Percentiles rank a stretch among this genome's conserved stretches.
These are phyloP conservation scores for Neofusicoccum umdonicola DNA, from an alignment of 2,329 filamentous ascomycete species.

Conservation along the genomic window DNA sequence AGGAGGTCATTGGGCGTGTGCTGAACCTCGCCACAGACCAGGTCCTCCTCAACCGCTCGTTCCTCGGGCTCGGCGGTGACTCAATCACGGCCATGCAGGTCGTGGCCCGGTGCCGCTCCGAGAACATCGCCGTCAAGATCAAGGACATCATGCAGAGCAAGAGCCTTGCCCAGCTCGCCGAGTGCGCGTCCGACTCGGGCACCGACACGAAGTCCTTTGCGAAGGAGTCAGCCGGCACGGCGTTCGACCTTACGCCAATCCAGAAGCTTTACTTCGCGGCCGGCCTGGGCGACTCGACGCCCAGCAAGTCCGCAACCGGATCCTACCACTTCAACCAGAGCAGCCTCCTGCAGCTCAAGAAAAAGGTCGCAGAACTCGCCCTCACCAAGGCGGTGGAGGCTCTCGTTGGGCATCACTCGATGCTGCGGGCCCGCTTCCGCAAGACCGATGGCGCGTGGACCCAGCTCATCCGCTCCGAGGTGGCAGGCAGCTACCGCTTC, in stretches of 20 bases:
- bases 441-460: slow-evolving; percentile 28
- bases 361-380: slow-evolving; percentile 26
- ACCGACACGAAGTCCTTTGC: background rate
- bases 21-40: slow-evolving; percentile 11
- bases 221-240: slow-evolving; percentile 29
- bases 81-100: slow-evolving; percentile 23
- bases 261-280: slow-evolving; percentile 33
- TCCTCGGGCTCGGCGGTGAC: slow-evolving; percentile 42
- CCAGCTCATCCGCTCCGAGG: slow-evolving; percentile 24
- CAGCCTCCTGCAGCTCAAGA: slow-evolving; percentile 31
- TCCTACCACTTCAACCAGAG: slow-evolving; percentile 36
- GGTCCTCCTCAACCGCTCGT: slow-evolving; percentile 37
- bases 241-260: slow-evolving; percentile 32
- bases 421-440: slow-evolving; percentile 34
- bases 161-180: background rate
- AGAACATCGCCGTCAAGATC: slow-evolving; percentile 18
- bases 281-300: slow-evolving; percentile 25
- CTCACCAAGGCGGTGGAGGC: slow-evolving; percentile 27
- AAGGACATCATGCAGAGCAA: slow-evolving; percentile 1
- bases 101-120: background rate
- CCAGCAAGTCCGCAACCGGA: background rate
- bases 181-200: background rate
- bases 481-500: background rate
- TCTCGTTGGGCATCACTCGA: slow-evolving; percentile 31
- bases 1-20: slow-evolving; percentile 20